Evolutionary conservation across 306 rosid genomes (phyloP), one percentile per base, ranked within the genome.

Genomic region (Carpinus viminea): DNA sequence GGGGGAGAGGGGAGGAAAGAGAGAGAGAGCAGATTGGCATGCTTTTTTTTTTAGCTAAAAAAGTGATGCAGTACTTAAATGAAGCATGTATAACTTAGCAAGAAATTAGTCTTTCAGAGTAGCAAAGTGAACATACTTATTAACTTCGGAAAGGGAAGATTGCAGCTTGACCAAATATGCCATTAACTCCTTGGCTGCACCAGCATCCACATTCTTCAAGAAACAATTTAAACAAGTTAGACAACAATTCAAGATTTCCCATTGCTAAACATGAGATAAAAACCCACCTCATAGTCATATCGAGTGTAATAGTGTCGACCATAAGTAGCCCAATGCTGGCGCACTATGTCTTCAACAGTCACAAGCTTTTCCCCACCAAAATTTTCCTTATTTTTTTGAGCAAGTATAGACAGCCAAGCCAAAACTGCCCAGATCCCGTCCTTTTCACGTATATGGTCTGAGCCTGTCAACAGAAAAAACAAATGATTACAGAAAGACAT

Each of bases 391-490:
- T 96, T 96, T 88, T 93, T 96, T 51, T 82, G 68, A 68, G 98
- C 98, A 24, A 93, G 89, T 70, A 93, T 91, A 52, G 99, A 90
- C 24, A 93, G 84, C 99, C 98, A 96, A 83, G 98, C 99, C 90
- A 93, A 85, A 77, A 96, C 99, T 55, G 99, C 98, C 99, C 98
- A 91, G 84, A 96, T 96, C 73, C 99, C 99, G 89, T 96, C 99
- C 79, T 96, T 96, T 85, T 93, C 99, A 61, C 99, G 96, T 64
- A 96, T 93, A 83, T 96, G 99, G 73, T 96, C 99, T 16, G 98
- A 96, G 50, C 99, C 99, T 96, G 79, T 70, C 76, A 77, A 89
- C 61, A 78, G 70, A 76, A 71, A 57, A 80, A 70, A 17, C 12
- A 54, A 53, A 73, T 72, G 36, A 50, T 68, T 17, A 46, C 70